A percentile compares a stretch with the other conserved stretches of the same genome.
Evolutionary conservation across 345 rosid species (phyloP).

Genomic region (Toxicodendron radicans): DNA sequence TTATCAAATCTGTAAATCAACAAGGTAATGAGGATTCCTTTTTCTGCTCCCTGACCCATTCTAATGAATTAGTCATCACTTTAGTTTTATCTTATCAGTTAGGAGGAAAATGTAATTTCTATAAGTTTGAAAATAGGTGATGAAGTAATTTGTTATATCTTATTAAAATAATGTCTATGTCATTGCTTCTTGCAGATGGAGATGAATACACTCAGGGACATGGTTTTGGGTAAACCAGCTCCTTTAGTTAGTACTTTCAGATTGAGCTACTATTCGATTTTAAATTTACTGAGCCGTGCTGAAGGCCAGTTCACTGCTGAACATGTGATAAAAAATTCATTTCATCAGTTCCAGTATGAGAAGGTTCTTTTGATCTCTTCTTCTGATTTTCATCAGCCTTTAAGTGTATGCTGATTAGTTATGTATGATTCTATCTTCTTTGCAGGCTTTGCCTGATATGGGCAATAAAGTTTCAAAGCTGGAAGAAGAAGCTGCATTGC

Average conservation of each 20-base stretch:
- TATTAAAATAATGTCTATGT: constrained; percentile 7
- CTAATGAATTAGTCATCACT: background rate
- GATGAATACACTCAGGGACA: constrained; percentile 83
- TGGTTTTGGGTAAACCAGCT: constrained; percentile 98
- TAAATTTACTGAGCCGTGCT: constrained; percentile 96
- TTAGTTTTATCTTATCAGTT: background rate
- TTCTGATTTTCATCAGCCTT: constrained; percentile 5
- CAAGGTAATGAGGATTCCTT: too few species aligned
- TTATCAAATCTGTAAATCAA: too few species aligned
- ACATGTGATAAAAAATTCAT: constrained; percentile 90
- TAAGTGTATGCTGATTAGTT: constrained; percentile 15
- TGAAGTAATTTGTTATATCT: constrained; percentile 17
- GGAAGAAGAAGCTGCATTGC: constrained; percentile 89
- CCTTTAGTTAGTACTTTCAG: constrained; percentile 98
- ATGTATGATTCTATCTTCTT: constrained; percentile 14
- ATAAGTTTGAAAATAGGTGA: constrained; percentile 11
- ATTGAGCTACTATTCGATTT: constrained; percentile 93
- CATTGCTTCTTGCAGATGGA: constrained; percentile 66
- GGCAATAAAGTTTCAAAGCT: constrained; percentile 75
- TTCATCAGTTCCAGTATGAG: constrained; percentile 96
- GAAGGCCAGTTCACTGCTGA: constrained; percentile 99
- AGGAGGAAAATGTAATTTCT: background rate
- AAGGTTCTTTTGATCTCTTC: constrained; percentile 54
- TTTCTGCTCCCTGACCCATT: too few species aligned
- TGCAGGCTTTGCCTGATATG: constrained; percentile 87